Percentiles rank a stretch among this genome's conserved stretches.
Evolutionary conservation across 345 rosid genomes (phyloP).

Genomic region (Brassica nigra): DNA sequence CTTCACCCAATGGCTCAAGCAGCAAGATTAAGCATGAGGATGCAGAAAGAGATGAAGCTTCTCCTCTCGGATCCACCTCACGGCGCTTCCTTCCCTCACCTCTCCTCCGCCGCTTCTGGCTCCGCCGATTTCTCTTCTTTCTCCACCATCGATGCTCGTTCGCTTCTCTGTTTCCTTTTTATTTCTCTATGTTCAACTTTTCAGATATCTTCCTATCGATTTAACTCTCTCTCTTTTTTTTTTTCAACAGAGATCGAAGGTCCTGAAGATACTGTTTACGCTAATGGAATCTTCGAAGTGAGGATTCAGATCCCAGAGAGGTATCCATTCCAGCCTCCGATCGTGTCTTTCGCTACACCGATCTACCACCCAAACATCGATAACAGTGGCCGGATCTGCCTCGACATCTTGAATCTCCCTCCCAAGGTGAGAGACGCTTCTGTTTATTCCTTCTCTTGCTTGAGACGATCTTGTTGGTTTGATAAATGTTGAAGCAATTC

Average conservation of each 20-base stretch:
- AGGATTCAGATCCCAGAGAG: slow-evolving; percentile 81
- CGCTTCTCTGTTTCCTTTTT: not conserved
- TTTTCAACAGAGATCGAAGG: slow-evolving; percentile 58
- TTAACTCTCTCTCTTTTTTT: not conserved
- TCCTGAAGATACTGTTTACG: slow-evolving; percentile 76
- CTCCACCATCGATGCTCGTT: slow-evolving; percentile 72
- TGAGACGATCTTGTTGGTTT: not conserved
- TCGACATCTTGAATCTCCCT: slow-evolving; percentile 87
- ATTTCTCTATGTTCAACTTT: not conserved
- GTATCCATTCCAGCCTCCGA: slow-evolving; percentile 93
- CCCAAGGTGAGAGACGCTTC: slow-evolving; percentile 54
- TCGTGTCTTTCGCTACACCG: slow-evolving; percentile 70
- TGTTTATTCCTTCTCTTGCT: not conserved
- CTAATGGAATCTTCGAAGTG: slow-evolving; percentile 62
- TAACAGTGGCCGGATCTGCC: slow-evolving; percentile 84
- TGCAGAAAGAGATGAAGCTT: slow-evolving; percentile 85
- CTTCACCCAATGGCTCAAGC: slow-evolving; percentile 67
- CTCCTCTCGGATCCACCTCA: slow-evolving; percentile 83
- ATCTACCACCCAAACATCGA: slow-evolving; percentile 88
- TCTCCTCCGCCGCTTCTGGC: slow-evolving; percentile 52
- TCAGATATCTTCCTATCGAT: not conserved
- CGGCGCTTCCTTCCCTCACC: slow-evolving; percentile 65
- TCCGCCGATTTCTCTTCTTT: slow-evolving; percentile 49
- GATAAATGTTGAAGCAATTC: not conserved
- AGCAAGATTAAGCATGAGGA: slow-evolving; percentile 66